A percentile compares a stretch with the other conserved stretches of the same genome.
Conservation (phyloP, 192 early-diverging fungal species). For the Spizellomyces punctatus region DNA sequence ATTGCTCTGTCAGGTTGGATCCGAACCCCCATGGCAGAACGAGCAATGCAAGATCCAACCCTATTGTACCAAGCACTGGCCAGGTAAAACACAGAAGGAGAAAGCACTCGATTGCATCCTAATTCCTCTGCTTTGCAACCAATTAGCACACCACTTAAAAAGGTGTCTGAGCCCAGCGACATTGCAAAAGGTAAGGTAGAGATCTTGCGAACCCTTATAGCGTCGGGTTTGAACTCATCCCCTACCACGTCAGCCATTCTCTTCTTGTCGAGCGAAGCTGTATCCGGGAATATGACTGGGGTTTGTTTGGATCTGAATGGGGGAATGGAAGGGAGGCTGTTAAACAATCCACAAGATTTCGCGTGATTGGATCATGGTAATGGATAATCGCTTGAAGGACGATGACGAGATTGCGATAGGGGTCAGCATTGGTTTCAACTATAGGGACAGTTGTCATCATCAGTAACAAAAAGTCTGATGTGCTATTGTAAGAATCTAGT, state of each 20-base stretch:
- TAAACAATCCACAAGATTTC: conserved; percentile 44
- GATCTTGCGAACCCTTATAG: background rate
- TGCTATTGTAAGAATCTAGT: too few species aligned
- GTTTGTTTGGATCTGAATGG: conserved; percentile 57
- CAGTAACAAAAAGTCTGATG: too few species aligned
- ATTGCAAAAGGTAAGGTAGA: conserved; percentile 34
- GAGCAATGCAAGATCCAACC: conserved; percentile 44
- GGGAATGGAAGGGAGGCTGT: conserved; percentile 59
- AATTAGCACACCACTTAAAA: conserved; percentile 48
- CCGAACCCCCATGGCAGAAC: conserved; percentile 62
- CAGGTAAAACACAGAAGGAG: background rate
- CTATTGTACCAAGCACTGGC: conserved; percentile 58
- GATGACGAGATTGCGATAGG: too few species aligned
- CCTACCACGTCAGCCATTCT: conserved; percentile 38
- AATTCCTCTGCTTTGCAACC: too few species aligned
- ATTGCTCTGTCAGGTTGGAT: conserved; percentile 45
- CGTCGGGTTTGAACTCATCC: background rate
- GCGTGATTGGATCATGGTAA: background rate
- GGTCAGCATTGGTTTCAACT: too few species aligned
- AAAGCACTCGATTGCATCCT: too few species aligned
- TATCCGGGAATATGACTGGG: conserved; percentile 61
- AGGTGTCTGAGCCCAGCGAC: conserved; percentile 59
- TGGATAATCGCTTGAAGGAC: too few species aligned
- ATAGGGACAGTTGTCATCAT: too few species aligned
- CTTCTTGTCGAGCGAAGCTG: conserved; percentile 48